phyloP scores from a whole-genome alignment of 176 grass and related monocot genomes.

The Hyparrhenia diplandra region DNA sequence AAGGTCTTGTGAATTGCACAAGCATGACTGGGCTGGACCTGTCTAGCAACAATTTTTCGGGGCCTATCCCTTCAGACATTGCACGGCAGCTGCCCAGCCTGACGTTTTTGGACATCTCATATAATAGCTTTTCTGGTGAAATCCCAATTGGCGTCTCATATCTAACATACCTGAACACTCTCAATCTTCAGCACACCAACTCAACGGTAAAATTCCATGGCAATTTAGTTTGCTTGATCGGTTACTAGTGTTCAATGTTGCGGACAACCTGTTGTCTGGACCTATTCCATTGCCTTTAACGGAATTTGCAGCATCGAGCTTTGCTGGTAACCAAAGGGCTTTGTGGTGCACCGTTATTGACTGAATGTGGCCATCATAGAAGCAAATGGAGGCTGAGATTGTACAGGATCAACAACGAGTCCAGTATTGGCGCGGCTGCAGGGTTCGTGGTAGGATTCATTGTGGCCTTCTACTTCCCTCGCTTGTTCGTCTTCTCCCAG shows the following conservation, averaged over 20 bases:
- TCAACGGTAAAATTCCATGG: slow-evolving; percentile 22
- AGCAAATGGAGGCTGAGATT: background rate
- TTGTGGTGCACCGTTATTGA: background rate
- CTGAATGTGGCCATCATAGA: background rate
- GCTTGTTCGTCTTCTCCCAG: background rate
- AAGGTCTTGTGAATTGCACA: too few relatives aligned
- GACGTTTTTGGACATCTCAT: too few relatives aligned
- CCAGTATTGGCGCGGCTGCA: background rate
- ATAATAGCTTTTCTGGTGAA: too few relatives aligned
- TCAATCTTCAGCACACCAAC: slow-evolving; percentile 35
- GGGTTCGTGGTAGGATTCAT: slow-evolving; percentile 18
- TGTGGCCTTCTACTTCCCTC: slow-evolving; percentile 10
- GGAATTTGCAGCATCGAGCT: background rate
- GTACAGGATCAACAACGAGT: background rate
- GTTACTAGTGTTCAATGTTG: slow-evolving; percentile 7
- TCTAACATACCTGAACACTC: background rate
- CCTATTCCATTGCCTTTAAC: background rate
- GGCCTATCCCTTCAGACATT: too few relatives aligned
- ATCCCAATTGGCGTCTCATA: background rate
- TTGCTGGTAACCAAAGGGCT: slow-evolving; percentile 15
- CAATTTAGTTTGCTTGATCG: background rate
- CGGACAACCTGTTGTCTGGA: slow-evolving; percentile 22
- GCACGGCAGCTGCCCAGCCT: too few relatives aligned
- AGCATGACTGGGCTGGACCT: too few relatives aligned
- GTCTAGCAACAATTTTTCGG: too few relatives aligned